phyloP scores from a whole-genome alignment of 768 basidiomycete species.

The Kwoniella europaea region DNA sequence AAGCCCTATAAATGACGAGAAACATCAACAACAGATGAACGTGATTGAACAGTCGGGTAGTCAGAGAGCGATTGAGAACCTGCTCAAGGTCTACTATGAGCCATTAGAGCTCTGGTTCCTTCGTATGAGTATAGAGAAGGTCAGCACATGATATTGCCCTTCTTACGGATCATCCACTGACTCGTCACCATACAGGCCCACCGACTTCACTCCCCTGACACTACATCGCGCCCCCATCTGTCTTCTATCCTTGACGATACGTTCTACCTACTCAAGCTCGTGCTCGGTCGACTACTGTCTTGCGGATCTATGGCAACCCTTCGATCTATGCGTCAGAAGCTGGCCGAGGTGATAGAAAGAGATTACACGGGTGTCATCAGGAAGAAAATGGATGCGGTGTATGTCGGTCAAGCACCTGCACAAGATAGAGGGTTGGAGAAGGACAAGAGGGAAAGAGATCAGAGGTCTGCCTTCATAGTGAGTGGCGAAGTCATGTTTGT shows the following conservation, averaged over 20 bases:
- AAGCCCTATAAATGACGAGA: not conserved
- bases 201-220: conserved; percentile 76
- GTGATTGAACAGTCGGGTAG: conserved; percentile 56
- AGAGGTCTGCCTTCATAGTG: conserved; percentile 79
- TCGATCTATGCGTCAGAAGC: conserved; percentile 66
- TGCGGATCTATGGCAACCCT: conserved; percentile 72
- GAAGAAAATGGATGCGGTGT: conserved; percentile 86
- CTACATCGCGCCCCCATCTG: conserved; percentile 65
- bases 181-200: conserved; percentile 70
- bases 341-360: conserved; percentile 76
- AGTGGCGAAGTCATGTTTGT: conserved; percentile 53
- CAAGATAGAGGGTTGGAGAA: conserved; percentile 68
- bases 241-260: conserved; percentile 73
- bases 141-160: conserved; percentile 47
- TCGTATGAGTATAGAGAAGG: conserved; percentile 84
- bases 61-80: conserved; percentile 66
- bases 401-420: conserved; percentile 61
- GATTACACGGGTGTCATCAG: conserved; percentile 82
- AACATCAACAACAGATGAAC: conserved; percentile 16
- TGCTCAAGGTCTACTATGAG: conserved; percentile 76
- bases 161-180: not conserved
- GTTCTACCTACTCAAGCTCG: conserved; percentile 91
- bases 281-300: conserved; percentile 75
- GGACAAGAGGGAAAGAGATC: conserved; percentile 71
- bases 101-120: conserved; percentile 93